Base-by-base conservation (phyloP, 2,329 filamentous ascomycete genomes). In the Aspergillus neotritici region DNA sequence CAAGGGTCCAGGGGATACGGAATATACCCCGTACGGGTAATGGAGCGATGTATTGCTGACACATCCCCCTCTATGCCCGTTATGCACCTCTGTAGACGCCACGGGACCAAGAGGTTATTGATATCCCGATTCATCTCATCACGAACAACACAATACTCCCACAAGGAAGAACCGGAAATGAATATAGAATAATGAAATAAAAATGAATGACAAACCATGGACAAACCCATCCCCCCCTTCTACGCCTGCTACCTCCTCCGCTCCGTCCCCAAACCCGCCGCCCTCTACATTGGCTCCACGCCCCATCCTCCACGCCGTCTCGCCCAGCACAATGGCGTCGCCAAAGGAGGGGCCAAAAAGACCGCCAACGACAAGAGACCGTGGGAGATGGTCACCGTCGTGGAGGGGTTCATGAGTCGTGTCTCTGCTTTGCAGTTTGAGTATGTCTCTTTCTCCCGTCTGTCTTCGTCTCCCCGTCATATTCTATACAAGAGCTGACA, bases 181-280 rank as follows among this genome's bases (percentile, higher is more conserved):
- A 2, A 17, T 36, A 34, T 17, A 30, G 44, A 25, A 46, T 42
- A 55, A 53, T 41, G 43, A 40, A 37, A 29, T 36, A n/a, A n/a
- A 15, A 28, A 36, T n/a, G 14, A 35, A 15, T 9, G 32, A 15
- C 5, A 17, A 17, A 31, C 12, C 21, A 15, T 10, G 14, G 16
- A 42, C 75, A 70, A 68, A 51, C 72, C 76, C 0, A 87, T 97
- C 15, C 91, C 91, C 8, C 83, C 90, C 1, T 84, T 96, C 52
- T 97, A 97, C 62, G 88, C 87, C 54, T 94, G 93, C 62, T 97
- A 98, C 64, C 78, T 97, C 12, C 78, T 97, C 30, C 84, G 90
- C 14, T 96, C 91, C 0, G 89, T 83, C 1, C 76, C 89, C 8
- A 77, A 80, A 35, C 82, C 81, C 60, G 75, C 78, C 21, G 70